Evolutionary conservation across 2,329 filamentous ascomycete genomes (phyloP).

Genomic region (Ophiostoma australiae): DNA sequence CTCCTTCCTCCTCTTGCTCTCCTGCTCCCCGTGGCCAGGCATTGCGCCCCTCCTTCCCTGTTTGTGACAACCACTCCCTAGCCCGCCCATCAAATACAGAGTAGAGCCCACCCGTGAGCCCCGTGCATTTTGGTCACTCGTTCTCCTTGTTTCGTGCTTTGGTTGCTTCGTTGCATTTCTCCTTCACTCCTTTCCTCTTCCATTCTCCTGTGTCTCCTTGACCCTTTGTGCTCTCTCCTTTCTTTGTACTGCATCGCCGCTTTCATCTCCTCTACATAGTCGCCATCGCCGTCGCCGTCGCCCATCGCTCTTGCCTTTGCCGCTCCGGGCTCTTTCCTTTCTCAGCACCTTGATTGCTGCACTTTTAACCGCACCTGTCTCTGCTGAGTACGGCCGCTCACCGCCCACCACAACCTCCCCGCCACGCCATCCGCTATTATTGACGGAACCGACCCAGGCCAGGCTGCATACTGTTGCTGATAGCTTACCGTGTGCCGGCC

Average conservation of each 20-base stretch:
- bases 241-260: constrained; percentile 4
- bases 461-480: too few species aligned
- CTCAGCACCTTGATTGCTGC: constrained; percentile 13
- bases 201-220: constrained; percentile 6
- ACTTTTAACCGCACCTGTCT: constrained; percentile 17
- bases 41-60: constrained; percentile 24
- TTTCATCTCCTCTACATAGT: neutral
- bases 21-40: neutral
- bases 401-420: constrained; percentile 14
- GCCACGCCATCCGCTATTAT: neutral
- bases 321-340: constrained; percentile 9
- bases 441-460: neutral
- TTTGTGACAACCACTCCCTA: constrained; percentile 20
- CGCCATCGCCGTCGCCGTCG: neutral
- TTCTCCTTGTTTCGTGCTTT: constrained; percentile 17
- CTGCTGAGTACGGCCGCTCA: constrained; percentile 12
- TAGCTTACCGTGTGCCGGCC: constrained; percentile 2
- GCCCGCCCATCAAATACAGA: constrained; percentile 17
- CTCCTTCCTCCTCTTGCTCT: neutral
- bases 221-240: constrained; percentile 11
- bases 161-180: constrained; percentile 14
- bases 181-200: neutral
- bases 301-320: neutral
- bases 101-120: constrained; percentile 21
- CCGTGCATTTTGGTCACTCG: constrained; percentile 20